Evolutionary conservation across 2,329 filamentous ascomycete species (phyloP), one percentile per base, ranked within the genome.

Genomic region (Penicillium sp.): DNA sequence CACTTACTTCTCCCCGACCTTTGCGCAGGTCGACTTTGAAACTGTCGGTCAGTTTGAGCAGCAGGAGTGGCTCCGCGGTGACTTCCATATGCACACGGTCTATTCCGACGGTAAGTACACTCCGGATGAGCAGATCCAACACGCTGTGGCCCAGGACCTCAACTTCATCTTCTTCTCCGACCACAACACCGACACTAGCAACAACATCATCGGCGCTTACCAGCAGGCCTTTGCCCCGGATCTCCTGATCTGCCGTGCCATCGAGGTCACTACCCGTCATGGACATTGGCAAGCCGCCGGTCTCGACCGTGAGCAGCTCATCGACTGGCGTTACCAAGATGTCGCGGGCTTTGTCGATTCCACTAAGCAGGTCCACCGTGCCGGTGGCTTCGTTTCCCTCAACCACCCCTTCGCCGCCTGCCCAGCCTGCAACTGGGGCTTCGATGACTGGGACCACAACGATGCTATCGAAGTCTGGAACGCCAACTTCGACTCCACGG

Each of bases 1-100:
- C 35, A 53, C 58, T 15, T 61, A 56, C 44, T 65, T 64, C 47
- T 44, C 59, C 17, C 59, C 61, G 13, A 57, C 63, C 12, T 64
- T 60, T 53, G 56, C 59, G 8, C 53, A 56, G 33, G 40, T 45
- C 19, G 50, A 53, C 49, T n/a, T 66, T 50, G 64, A 62, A 33
- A 38, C 59, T 22, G 17, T 58, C 51, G 19, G 50, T 50, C 45
- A 49, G 26, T 26, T 53, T 33, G 61, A 51, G 22, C 35, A 35
- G 19, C 53, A 44, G 37, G 33, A 40, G 15, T 70, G 68, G 68
- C 65, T 65, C 12, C 61, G 68, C 2, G 68, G 68, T 7, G 68
- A 70, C 54, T 70, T 70, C 42, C 68, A 70, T 54, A 68, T 70
- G 66, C 68, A 70, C 61, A 65, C 62, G n/a, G 58, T 70, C 53